Conservation (phyloP, 2,329 filamentous ascomycete species). For the Arachnomyces sp. region DNA sequence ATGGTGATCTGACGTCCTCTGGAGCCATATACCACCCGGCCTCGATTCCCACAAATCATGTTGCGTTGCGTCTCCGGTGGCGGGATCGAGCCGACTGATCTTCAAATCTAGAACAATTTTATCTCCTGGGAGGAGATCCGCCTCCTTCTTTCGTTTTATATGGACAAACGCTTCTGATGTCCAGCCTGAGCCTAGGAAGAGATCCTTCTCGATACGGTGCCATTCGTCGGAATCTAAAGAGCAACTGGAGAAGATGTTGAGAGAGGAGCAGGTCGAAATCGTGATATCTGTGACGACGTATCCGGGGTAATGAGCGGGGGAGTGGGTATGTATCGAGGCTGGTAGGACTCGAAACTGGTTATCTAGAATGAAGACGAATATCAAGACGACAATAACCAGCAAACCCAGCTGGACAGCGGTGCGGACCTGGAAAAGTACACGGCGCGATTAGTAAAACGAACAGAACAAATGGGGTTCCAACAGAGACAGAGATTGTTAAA, state of each 20-base stretch:
- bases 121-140: constrained; percentile 66
- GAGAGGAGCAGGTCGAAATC: constrained; percentile 62
- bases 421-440: constrained; percentile 39
- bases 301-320: constrained; percentile 77
- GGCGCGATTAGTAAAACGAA: constrained; percentile 9
- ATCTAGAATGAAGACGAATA: constrained; percentile 75
- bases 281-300: constrained; percentile 79
- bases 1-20: constrained; percentile 61
- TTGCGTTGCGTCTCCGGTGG: constrained; percentile 44
- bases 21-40: constrained; percentile 71
- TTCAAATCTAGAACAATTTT: constrained; percentile 71
- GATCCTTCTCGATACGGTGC: constrained; percentile 82
- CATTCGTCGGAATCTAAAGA: constrained; percentile 63
- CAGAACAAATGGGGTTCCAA: constrained; percentile 1
- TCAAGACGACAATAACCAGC: constrained; percentile 56
- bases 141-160: constrained; percentile 75
- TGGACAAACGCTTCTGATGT: constrained; percentile 71
- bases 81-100: constrained; percentile 65
- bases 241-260: constrained; percentile 69
- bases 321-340: constrained; percentile 73
- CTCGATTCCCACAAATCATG: constrained; percentile 67
- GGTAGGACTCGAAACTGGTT: constrained; percentile 81
- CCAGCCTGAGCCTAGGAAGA: constrained; percentile 69
- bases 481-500: not conserved
- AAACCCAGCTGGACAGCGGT: constrained; percentile 68